These are phyloP conservation scores for Trichoderma parareesei DNA, from an alignment of 495 filamentous ascomycete species.

Conservation along the genomic window DNA sequence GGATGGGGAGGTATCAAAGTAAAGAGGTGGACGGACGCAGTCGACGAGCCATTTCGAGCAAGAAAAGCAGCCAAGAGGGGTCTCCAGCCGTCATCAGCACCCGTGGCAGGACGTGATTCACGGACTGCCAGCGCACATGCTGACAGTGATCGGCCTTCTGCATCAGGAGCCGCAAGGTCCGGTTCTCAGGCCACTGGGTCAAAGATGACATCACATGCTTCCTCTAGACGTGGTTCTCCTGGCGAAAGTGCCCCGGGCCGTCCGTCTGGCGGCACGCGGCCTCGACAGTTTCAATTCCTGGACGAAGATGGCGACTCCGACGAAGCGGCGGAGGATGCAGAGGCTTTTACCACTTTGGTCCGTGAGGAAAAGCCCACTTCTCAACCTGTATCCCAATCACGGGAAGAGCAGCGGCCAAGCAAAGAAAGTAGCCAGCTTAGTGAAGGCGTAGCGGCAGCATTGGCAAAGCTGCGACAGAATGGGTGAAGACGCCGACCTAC, in stretches of 20 bases:
- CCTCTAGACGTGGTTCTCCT: slow-evolving; percentile 1
- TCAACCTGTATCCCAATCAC: neutral
- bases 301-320: slow-evolving; percentile 2
- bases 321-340: neutral
- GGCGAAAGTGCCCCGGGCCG: slow-evolving; percentile 12
- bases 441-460: slow-evolving; percentile 44
- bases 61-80: slow-evolving; percentile 53
- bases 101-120: neutral
- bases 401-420: slow-evolving; percentile 23
- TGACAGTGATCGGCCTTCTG: slow-evolving; percentile 28
- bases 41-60: slow-evolving; percentile 75
- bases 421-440: slow-evolving; percentile 33
- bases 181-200: neutral
- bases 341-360: neutral
- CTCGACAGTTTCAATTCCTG: slow-evolving; percentile 12
- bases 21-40: slow-evolving; percentile 67
- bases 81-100: slow-evolving; percentile 10
- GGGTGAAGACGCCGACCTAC: slow-evolving; percentile 19
- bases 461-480: slow-evolving; percentile 42
- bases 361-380: neutral
- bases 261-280: neutral
- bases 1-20: slow-evolving; percentile 98
- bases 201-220: neutral
- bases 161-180: slow-evolving; percentile 20
- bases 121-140: slow-evolving; percentile 8